Evolutionary conservation across 495 filamentous ascomycete species (phyloP).

Genomic region (Penicillium psychrofluorescens): DNA sequence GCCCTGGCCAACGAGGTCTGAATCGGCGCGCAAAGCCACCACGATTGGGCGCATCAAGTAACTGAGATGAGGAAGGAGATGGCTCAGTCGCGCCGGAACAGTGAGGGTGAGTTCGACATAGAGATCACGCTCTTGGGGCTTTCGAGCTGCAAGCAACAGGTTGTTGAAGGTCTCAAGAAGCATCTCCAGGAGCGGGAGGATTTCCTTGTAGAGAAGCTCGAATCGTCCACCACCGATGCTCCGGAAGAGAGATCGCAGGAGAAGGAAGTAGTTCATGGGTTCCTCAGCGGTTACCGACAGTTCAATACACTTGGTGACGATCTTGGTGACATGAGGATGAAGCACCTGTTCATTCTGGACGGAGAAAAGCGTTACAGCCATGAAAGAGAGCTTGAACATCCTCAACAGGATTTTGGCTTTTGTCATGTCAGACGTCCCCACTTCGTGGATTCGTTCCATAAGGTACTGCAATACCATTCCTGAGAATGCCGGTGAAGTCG

Average conservation of each 20-base stretch:
- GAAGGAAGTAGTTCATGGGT: slow-evolving; percentile 97
- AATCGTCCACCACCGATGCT: slow-evolving; percentile 97
- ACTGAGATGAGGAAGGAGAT: slow-evolving; percentile 92
- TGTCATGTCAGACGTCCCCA: slow-evolving; percentile 83
- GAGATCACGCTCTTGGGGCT: slow-evolving; percentile 83
- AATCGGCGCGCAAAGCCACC: slow-evolving; percentile 83
- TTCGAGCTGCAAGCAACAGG: slow-evolving; percentile 77
- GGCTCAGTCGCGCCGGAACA: slow-evolving; percentile 89
- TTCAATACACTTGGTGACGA: slow-evolving; percentile 93
- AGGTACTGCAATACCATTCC: slow-evolving; percentile 96
- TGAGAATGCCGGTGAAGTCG: slow-evolving; percentile 93
- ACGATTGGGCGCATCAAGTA: slow-evolving; percentile 97
- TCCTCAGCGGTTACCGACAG: slow-evolving; percentile 92
- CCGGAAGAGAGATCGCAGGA: slow-evolving; percentile 84
- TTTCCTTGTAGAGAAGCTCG: slow-evolving; percentile 96
- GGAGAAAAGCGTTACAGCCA: slow-evolving; percentile 96
- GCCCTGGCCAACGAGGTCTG: slow-evolving; percentile 90
- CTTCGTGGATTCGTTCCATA: slow-evolving; percentile 92
- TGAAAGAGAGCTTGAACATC: slow-evolving; percentile 97
- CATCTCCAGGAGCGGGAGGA: slow-evolving; percentile 93
- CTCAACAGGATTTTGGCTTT: slow-evolving; percentile 87
- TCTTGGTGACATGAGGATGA: slow-evolving; percentile 89
- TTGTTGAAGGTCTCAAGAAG: slow-evolving; percentile 95
- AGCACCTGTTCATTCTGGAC: slow-evolving; percentile 92
- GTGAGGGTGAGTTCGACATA: slow-evolving; percentile 96